These are phyloP conservation scores for Anisodus acutangulus DNA, from an alignment of 257 asterid species.

Conservation along the genomic window DNA sequence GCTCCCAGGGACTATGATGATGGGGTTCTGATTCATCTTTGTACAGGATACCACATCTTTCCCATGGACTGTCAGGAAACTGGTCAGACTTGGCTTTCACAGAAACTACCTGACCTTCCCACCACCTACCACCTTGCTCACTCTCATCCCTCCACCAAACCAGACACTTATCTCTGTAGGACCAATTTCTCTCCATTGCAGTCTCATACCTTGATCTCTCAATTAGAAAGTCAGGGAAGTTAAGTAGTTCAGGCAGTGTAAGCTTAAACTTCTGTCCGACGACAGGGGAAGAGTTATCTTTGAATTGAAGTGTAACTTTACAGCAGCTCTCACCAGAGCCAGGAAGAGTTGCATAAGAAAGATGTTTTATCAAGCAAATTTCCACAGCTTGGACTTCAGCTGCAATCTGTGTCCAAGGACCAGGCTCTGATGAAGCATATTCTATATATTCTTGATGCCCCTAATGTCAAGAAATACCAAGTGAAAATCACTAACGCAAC, in stretches of 20 bases:
- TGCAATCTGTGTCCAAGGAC: slow-evolving; percentile 59
- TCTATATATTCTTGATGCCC: slow-evolving; percentile 77
- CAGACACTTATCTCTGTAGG: slow-evolving; percentile 59
- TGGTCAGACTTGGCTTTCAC: slow-evolving; percentile 58
- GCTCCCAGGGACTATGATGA: slow-evolving; percentile 91
- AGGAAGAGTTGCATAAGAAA: slow-evolving; percentile 58
- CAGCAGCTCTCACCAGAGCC: slow-evolving; percentile 98
- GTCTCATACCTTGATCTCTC: slow-evolving; percentile 75
- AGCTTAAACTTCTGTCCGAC: slow-evolving; percentile 56
- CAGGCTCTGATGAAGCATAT: slow-evolving; percentile 36
- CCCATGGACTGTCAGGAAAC: slow-evolving; percentile 96
- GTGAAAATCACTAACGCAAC: slow-evolving; percentile 10
- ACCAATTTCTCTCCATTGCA: slow-evolving; percentile 71
- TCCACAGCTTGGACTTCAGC: slow-evolving; percentile 67
- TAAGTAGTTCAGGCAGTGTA: slow-evolving; percentile 67
- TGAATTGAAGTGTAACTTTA: slow-evolving; percentile 64
- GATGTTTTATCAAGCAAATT: slow-evolving; percentile 70
- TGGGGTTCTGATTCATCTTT: slow-evolving; percentile 43
- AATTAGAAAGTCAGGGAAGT: slow-evolving; percentile 85
- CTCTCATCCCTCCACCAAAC: slow-evolving; percentile 90
- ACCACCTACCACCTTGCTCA: slow-evolving; percentile 74
- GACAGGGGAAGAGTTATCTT: slow-evolving; percentile 50
- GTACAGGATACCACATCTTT: slow-evolving; percentile 66
- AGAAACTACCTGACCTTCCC: slow-evolving; percentile 69
- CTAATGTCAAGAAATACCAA: slow-evolving; percentile 45